Conservation (phyloP, 352 stramenopile genomes). For the Globisporangium polare region DNA sequence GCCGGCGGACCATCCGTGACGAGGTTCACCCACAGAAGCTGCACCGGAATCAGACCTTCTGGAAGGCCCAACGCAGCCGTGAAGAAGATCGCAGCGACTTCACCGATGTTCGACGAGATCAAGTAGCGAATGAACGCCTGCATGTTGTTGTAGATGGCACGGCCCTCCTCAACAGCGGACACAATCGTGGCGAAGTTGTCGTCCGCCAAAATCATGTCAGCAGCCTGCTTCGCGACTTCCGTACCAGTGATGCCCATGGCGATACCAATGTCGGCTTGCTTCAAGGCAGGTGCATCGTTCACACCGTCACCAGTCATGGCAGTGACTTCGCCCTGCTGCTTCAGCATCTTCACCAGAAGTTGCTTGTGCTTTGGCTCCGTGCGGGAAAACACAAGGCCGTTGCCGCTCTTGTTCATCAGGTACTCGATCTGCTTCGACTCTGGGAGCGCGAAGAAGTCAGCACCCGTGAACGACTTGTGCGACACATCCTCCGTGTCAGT, state of each 20-base stretch:
- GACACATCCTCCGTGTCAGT: conserved; percentile 78
- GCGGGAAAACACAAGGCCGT: conserved; percentile 95
- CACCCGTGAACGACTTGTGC: conserved; percentile 92
- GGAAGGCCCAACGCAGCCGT: conserved; percentile 94
- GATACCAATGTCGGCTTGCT: conserved; percentile 97
- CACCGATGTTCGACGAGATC: conserved; percentile 99
- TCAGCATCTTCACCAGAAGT: conserved; percentile 93
- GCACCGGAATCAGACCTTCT: conserved; percentile 97
- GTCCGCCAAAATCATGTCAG: conserved; percentile 98
- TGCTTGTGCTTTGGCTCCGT: conserved; percentile 99
- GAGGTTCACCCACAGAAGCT: conserved; percentile 99
- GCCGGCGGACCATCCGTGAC: conserved; percentile 98
- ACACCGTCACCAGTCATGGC: conserved; percentile 99
- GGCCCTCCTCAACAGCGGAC: conserved; percentile 80
- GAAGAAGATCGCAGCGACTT: conserved; percentile 99
- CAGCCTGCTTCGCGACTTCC: conserved; percentile 97
- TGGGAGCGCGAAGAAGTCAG: conserved; percentile 94
- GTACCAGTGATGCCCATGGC: conserved; percentile 99
- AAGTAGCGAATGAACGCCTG: conserved; percentile 99
- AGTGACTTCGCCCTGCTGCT: conserved; percentile 91
- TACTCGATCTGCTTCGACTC: conserved; percentile 90
- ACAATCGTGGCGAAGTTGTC: conserved; percentile 99
- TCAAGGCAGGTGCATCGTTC: conserved; percentile 97
- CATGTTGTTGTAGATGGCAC: conserved; percentile 96
- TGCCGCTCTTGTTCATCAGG: conserved; percentile 75